These are phyloP conservation scores for Acacia concinna DNA, from an alignment of 331 rosid species.

Conservation along the genomic window DNA sequence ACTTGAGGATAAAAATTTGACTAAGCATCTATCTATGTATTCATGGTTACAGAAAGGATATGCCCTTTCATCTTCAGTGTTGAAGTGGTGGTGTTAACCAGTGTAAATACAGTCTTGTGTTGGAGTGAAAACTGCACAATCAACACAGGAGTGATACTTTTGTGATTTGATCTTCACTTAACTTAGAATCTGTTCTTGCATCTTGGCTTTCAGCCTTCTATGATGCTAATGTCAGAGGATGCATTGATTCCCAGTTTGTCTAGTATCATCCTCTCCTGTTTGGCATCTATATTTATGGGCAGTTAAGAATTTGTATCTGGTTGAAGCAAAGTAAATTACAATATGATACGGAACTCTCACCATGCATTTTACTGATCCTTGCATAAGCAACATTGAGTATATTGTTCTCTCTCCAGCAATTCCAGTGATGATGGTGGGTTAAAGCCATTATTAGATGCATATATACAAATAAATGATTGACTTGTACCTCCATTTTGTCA, in stretches of 20 bases:
- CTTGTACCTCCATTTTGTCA: background rate
- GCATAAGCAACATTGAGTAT: background rate
- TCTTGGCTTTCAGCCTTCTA: slow-evolving; percentile 30
- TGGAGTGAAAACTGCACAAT: background rate
- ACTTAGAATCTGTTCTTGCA: slow-evolving; percentile 16
- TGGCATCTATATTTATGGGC: slow-evolving; percentile 50
- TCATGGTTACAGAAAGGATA: background rate
- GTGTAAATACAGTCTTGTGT: background rate
- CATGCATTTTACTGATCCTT: too few relatives aligned
- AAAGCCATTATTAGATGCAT: background rate
- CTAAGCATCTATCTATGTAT: background rate
- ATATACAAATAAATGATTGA: background rate
- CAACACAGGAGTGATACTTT: slow-evolving; percentile 12
- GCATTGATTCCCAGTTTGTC: slow-evolving; percentile 60
- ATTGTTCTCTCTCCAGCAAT: background rate
- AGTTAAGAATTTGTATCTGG: slow-evolving; percentile 38
- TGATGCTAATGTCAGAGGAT: slow-evolving; percentile 41
- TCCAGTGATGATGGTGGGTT: background rate
- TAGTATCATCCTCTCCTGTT: slow-evolving; percentile 73
- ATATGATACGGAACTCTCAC: background rate
- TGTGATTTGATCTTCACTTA: slow-evolving; percentile 6
- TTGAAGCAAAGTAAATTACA: slow-evolving; percentile 30
- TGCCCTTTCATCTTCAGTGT: background rate
- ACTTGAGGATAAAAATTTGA: background rate
- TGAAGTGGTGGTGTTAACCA: background rate